Conservation (phyloP, 768 basidiomycete genomes). For the Amanita pallidorosea region DNA sequence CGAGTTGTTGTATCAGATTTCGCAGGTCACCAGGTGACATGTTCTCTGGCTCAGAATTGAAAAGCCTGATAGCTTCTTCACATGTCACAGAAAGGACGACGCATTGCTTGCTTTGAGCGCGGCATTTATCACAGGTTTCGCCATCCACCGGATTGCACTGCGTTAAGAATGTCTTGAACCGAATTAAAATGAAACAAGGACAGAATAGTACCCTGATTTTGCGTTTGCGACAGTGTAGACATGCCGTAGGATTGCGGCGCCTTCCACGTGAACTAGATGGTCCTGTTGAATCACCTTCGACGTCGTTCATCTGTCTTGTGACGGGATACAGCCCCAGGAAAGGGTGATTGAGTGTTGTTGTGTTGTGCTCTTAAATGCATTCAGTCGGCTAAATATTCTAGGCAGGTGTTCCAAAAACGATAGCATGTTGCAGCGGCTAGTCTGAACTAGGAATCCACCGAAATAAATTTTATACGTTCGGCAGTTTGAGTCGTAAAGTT, state of each 20-base stretch:
- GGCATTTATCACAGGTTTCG: background rate
- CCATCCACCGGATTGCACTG: background rate
- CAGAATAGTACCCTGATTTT: conserved; percentile 39
- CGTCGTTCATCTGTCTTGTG: background rate
- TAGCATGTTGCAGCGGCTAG: background rate
- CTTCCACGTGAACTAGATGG: conserved; percentile 6
- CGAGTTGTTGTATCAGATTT: background rate
- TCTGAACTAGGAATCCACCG: background rate
- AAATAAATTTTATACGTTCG: background rate
- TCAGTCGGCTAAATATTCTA: background rate
- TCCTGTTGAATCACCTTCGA: background rate
- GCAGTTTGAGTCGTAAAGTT: background rate
- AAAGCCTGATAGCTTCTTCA: background rate
- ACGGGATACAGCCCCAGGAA: background rate
- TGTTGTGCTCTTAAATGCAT: background rate
- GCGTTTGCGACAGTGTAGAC: conserved; percentile 38
- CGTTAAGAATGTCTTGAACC: background rate
- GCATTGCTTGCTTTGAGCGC: background rate
- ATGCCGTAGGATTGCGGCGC: conserved; percentile 41
- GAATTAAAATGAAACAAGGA: background rate
- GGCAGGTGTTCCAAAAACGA: background rate
- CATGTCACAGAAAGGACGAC: background rate
- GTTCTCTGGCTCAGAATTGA: background rate
- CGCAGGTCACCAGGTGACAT: background rate
- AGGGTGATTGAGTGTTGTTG: background rate